Evolutionary conservation across 768 basidiomycete species (phyloP).

Genomic region (Lactarius trivialis): DNA sequence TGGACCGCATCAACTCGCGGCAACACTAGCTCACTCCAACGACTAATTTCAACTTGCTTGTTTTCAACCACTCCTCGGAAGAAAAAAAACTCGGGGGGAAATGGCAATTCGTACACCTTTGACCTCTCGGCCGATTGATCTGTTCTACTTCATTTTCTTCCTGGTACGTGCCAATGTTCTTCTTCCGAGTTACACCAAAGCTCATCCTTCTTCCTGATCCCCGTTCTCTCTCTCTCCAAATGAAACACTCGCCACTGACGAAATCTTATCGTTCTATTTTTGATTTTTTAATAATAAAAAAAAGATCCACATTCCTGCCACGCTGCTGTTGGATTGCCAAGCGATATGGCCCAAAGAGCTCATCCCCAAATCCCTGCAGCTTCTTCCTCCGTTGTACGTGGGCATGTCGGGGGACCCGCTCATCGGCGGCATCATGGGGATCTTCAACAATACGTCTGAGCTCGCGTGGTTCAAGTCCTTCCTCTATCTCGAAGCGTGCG

Average conservation of each 20-base stretch:
- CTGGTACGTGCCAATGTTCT: slow-evolving; percentile 36
- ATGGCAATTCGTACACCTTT: slow-evolving; percentile 33
- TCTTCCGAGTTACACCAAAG: neutral
- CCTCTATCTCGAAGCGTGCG: slow-evolving; percentile 55
- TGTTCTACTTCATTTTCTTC: slow-evolving; percentile 69
- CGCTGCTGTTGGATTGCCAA: slow-evolving; percentile 67
- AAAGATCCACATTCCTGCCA: slow-evolving; percentile 61
- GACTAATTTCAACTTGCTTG: neutral
- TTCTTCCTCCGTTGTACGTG: slow-evolving; percentile 46
- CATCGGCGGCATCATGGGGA: slow-evolving; percentile 46
- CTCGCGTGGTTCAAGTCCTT: slow-evolving; percentile 63
- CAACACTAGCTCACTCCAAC: no score
- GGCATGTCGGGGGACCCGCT: slow-evolving; percentile 61
- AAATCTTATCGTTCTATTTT: neutral
- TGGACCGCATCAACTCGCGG: no score
- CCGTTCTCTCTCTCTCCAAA: neutral
- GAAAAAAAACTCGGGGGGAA: neutral
- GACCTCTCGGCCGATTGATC: slow-evolving; percentile 52
- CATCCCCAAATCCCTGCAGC: slow-evolving; percentile 42
- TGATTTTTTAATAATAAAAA: neutral
- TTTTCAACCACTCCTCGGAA: neutral
- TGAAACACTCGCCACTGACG: no score
- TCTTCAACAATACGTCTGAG: slow-evolving; percentile 29
- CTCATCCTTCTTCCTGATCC: neutral
- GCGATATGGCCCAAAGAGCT: slow-evolving; percentile 48